Evolutionary conservation across 139 green algal genomes (phyloP).

Genomic region (Chlamydomonas sphaeroides): DNA sequence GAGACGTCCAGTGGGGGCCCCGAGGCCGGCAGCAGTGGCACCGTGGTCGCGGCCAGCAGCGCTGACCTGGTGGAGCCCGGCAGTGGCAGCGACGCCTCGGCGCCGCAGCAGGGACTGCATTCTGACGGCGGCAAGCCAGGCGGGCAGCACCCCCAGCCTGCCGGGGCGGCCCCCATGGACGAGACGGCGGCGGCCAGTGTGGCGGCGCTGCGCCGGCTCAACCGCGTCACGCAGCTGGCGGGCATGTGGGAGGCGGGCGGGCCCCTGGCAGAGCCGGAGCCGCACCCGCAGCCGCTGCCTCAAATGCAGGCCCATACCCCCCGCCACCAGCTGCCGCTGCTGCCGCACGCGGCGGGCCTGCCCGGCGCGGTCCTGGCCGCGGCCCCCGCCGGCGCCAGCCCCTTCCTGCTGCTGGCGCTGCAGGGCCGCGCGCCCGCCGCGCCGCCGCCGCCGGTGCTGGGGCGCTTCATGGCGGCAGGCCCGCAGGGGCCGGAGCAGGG

Average conservation of each 20-base stretch:
- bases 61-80: too few species aligned
- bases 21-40: too few species aligned
- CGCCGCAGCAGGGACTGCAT: too few species aligned
- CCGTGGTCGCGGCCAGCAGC: too few species aligned
- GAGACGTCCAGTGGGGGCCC: too few species aligned
- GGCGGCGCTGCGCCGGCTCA: conserved; percentile 12
- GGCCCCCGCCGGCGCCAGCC: background rate
- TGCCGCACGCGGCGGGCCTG: background rate
- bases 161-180: too few species aligned
- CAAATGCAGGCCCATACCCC: too few species aligned
- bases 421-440: background rate
- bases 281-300: background rate
- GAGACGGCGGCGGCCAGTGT: conserved; percentile 30
- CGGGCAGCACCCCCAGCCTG: too few species aligned
- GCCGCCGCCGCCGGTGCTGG: conserved; percentile 3
- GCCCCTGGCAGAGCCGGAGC: background rate
- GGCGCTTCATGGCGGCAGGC: background rate
- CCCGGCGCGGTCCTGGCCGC: too few species aligned
- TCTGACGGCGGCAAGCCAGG: too few species aligned
- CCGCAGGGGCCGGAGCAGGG: background rate
- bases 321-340: too few species aligned
- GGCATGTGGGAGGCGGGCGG: conserved; percentile 33
- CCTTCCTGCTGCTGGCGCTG: conserved; percentile 15
- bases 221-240: conserved; percentile 11
- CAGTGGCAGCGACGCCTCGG: too few species aligned